phyloP scores from a whole-genome alignment of 164 flowering plant species.

The Cinnamomum micranthum region DNA sequence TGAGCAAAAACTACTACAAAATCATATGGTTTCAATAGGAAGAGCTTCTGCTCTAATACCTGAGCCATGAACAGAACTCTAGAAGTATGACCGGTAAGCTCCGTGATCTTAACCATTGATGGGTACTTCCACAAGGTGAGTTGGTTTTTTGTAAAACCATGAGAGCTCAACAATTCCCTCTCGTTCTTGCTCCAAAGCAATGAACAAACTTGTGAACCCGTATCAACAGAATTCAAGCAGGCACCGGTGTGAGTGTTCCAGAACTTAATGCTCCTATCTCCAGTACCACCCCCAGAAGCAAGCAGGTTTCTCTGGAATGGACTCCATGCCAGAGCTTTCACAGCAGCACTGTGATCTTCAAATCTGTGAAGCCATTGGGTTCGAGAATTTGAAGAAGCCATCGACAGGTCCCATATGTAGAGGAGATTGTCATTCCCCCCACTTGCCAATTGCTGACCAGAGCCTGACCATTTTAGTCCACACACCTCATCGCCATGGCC shows the following conservation, averaged over 20 bases:
- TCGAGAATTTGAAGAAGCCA: conserved; percentile 28
- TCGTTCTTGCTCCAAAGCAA: conserved; percentile 61
- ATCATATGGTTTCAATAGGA: neutral
- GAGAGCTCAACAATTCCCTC: conserved; percentile 57
- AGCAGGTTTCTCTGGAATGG: conserved; percentile 58
- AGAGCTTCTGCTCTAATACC: conserved; percentile 18
- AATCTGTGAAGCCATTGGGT: conserved; percentile 56
- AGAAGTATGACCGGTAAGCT: conserved; percentile 64
- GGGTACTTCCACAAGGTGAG: conserved; percentile 67
- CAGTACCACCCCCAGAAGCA: conserved; percentile 56
- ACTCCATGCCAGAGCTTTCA: conserved; percentile 70
- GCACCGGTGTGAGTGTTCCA: conserved; percentile 65
- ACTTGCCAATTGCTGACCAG: too few relatives aligned
- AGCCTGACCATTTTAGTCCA: too few relatives aligned
- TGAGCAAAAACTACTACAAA: neutral
- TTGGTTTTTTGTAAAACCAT: conserved; percentile 57
- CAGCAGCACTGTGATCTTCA: conserved; percentile 62
- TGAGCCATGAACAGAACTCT: conserved; percentile 62
- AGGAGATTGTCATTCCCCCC: too few relatives aligned
- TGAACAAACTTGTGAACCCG: conserved; percentile 63
- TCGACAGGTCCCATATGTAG: too few relatives aligned
- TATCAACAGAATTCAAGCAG: conserved; percentile 58
- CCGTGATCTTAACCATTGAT: conserved; percentile 59
- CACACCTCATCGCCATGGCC: too few relatives aligned
- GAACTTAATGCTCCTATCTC: conserved; percentile 54